A percentile compares a stretch with the other conserved stretches of the same genome.
Evolutionary conservation across 805 yeast genomes (phyloP).

Genomic region (Yamadazyma takamatsuzukensis): DNA sequence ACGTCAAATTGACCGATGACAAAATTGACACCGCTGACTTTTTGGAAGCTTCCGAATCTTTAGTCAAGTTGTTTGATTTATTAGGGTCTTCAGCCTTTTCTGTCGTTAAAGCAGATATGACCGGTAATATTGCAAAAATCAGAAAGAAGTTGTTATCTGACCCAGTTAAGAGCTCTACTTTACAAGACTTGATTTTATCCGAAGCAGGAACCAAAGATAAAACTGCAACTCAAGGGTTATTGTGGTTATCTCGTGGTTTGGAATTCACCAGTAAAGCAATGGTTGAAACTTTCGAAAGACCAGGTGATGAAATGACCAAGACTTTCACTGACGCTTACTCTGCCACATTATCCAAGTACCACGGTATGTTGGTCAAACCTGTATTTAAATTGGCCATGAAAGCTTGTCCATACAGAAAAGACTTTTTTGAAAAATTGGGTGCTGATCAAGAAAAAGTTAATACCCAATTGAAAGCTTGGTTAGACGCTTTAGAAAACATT

Average conservation of each 20-base stretch:
- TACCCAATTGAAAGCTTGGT: conserved; percentile 68
- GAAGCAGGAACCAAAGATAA: conserved; percentile 67
- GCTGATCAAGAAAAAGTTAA: conserved; percentile 64
- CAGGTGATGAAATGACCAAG: conserved; percentile 61
- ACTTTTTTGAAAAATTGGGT: conserved; percentile 79
- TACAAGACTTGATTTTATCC: conserved; percentile 72
- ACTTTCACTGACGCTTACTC: conserved; percentile 83
- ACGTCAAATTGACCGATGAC: conserved; percentile 58
- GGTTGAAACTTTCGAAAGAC: conserved; percentile 69
- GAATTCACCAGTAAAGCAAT: conserved; percentile 89
- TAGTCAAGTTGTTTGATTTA: conserved; percentile 78
- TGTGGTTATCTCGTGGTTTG: conserved; percentile 84
- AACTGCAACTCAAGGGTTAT: conserved; percentile 84
- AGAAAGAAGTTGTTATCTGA: conserved; percentile 60
- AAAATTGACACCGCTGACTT: conserved; percentile 73
- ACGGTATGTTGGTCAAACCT: conserved; percentile 77
- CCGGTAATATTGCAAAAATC: conserved; percentile 78
- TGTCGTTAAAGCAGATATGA: conserved; percentile 84
- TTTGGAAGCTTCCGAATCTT: conserved; percentile 78
- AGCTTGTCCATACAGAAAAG: conserved; percentile 89
- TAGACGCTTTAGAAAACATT: conserved; percentile 68
- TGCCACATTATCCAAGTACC: conserved; percentile 77
- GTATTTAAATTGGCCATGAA: conserved; percentile 92
- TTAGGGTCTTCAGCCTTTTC: conserved; percentile 81
- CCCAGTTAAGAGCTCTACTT: conserved; percentile 61